Conservation (phyloP, 2,329 filamentous ascomycete genomes). For the Paraphoma chrysanthemicola region DNA sequence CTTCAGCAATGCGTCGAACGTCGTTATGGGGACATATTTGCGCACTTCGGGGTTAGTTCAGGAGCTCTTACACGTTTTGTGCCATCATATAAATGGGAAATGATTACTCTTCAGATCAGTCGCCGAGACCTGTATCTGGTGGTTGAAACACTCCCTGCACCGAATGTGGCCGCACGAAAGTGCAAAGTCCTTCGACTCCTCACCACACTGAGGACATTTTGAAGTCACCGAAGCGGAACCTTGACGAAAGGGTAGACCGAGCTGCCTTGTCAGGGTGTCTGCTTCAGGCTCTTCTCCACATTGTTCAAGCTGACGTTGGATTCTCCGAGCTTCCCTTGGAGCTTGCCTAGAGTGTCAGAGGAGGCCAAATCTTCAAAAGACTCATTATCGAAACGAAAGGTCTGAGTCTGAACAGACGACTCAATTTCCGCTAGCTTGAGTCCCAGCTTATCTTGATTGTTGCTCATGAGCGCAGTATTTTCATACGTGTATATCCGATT, state of each 20-base stretch:
- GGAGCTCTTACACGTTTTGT: slow-evolving; percentile 9
- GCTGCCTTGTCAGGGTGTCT: background rate
- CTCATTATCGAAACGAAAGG: background rate
- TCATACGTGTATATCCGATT: background rate
- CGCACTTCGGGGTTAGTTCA: slow-evolving; percentile 10
- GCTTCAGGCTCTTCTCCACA: background rate
- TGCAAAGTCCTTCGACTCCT: background rate
- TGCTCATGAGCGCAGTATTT: background rate
- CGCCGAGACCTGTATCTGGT: slow-evolving; percentile 15
- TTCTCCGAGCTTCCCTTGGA: background rate
- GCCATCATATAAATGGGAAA: slow-evolving; percentile 11
- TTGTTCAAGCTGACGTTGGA: background rate
- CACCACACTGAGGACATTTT: background rate
- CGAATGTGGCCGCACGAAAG: background rate
- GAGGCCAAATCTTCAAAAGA: background rate
- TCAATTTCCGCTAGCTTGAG: background rate
- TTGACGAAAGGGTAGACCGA: background rate
- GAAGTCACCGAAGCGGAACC: background rate
- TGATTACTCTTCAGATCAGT: slow-evolving; percentile 6
- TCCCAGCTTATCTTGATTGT: background rate
- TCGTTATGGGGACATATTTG: background rate
- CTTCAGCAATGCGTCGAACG: slow-evolving; percentile 14
- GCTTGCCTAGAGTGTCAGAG: background rate
- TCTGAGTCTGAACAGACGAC: background rate
- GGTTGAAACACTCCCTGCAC: slow-evolving; percentile 15